Percentiles rank a stretch among this genome's conserved stretches.
These are phyloP conservation scores for Suhomyces emberorum DNA, from an alignment of 805 yeast genomes.

Conservation along the genomic window DNA sequence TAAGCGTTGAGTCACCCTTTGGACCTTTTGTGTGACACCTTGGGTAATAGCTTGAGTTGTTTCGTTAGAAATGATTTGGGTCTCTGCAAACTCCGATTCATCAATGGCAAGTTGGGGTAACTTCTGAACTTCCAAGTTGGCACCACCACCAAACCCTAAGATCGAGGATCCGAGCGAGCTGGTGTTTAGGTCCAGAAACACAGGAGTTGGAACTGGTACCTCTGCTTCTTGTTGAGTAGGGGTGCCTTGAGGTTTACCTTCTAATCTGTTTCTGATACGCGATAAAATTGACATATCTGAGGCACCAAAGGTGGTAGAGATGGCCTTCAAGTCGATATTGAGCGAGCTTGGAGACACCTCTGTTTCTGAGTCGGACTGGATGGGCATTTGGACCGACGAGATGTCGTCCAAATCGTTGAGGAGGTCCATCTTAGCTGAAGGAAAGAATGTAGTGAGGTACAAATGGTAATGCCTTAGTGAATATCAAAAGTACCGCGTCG, in stretches of 20 bases:
- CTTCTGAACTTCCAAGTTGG: conserved; percentile 11
- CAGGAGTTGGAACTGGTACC: not conserved
- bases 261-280: conserved; percentile 3
- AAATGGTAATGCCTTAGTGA: too few species aligned
- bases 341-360: not conserved
- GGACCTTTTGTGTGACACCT: not conserved
- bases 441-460: not conserved
- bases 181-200: conserved; percentile 3
- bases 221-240: not conserved
- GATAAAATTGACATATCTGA: conserved; percentile 3
- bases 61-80: not conserved
- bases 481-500: not conserved
- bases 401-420: conserved; percentile 11
- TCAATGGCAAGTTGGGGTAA: conserved; percentile 35
- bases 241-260: not conserved
- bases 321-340: conserved; percentile 5
- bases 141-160: conserved; percentile 2
- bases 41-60: not conserved
- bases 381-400: conserved; percentile 3
- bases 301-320: conserved; percentile 5
- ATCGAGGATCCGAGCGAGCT: conserved; percentile 7
- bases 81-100: conserved; percentile 11
- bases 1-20: conserved; percentile 1
- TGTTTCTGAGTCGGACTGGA: conserved; percentile 4
- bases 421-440: conserved; percentile 11